Percentiles rank a stretch among this genome's conserved stretches.
Evolutionary conservation across 192 early-diverging fungal genomes (phyloP).

Genomic region (Cladochytrium replicatum): DNA sequence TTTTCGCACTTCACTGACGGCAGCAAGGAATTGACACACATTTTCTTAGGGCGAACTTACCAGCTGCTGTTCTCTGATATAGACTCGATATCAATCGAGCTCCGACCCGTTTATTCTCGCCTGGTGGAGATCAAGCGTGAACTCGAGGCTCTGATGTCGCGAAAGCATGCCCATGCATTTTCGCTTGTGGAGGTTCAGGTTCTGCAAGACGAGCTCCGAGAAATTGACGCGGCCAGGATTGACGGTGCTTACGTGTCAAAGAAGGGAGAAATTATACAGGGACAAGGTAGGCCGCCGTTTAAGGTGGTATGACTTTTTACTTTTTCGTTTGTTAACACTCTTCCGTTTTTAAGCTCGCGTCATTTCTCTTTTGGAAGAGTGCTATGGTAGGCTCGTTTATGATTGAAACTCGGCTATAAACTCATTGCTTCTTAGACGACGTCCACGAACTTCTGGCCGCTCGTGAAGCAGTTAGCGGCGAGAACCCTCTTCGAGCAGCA

Average conservation of each 20-base stretch:
- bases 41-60: too few species aligned
- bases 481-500: slow-evolving; percentile 23
- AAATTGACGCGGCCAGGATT: slow-evolving; percentile 65
- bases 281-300: too few species aligned
- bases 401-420: too few species aligned
- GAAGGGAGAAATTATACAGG: slow-evolving; percentile 59
- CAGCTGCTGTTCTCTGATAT: too few species aligned
- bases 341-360: too few species aligned
- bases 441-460: slow-evolving; percentile 70
- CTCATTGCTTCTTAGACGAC: slow-evolving; percentile 73
- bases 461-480: slow-evolving; percentile 48
- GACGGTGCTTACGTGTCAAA: slow-evolving; percentile 70
- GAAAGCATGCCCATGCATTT: slow-evolving; percentile 19
- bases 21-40: too few species aligned
- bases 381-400: not conserved
- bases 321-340: too few species aligned
- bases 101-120: slow-evolving; percentile 61
- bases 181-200: slow-evolving; percentile 27
- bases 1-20: too few species aligned
- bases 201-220: slow-evolving; percentile 40
- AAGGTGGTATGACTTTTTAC: too few species aligned
- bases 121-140: slow-evolving; percentile 67
- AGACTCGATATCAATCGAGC: slow-evolving; percentile 53
- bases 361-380: slow-evolving; percentile 57
- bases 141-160: slow-evolving; percentile 25